Base-by-base conservation (phyloP, 164 flowering plant species). In the Tinospora cordifolia region DNA sequence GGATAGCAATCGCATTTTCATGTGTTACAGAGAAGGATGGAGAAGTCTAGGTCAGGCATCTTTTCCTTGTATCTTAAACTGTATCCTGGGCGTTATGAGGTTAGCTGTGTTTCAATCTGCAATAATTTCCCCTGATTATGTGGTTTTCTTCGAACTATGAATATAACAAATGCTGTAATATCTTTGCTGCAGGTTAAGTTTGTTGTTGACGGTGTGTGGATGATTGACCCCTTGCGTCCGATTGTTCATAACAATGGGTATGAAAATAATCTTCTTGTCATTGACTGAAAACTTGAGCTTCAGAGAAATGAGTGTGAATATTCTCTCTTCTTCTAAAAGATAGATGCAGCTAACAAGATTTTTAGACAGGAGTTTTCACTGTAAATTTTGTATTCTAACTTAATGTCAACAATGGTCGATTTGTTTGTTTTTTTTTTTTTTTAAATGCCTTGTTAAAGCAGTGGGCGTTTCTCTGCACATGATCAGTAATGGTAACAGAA, bases 41-140 rank as follows among this genome's bases (percentile, higher is more conserved):
- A 83, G 68, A 86, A 73, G 72, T 86, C 96, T 15, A 79, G 75
- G 47, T 67, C 84, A 13, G 96, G 98, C 25, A 73, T 90, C 15
- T 90, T 91, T 76, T 82, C 91, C 11, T 38, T 87, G 78, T 64
- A 34, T 74, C 78, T 94, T 62, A 89, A 80, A 84, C 69, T 91
- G 78, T 91, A 94, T 75, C 97, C 96, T 0, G 98, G 98, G 17
- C 88, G 75, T 77, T 88, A 93, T 62, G 97, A 93, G 94, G 98
- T 90, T 63, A 24, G 80, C 62, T 19, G 39, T 66, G 38, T 11
- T 19, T 70, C 15, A 1, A 2, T 11, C 9, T 60, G n/a, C 22
- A 21, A 54, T 47, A 21, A 54, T 47, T 34, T 46, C 30, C 15
- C 14, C 1, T 64, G 24, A 36, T 8, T 36, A 21, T 21, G 54